These are phyloP conservation scores for Dalbergia cochinchinensis DNA, from an alignment of 306 rosid genomes.

Conservation along the genomic window DNA sequence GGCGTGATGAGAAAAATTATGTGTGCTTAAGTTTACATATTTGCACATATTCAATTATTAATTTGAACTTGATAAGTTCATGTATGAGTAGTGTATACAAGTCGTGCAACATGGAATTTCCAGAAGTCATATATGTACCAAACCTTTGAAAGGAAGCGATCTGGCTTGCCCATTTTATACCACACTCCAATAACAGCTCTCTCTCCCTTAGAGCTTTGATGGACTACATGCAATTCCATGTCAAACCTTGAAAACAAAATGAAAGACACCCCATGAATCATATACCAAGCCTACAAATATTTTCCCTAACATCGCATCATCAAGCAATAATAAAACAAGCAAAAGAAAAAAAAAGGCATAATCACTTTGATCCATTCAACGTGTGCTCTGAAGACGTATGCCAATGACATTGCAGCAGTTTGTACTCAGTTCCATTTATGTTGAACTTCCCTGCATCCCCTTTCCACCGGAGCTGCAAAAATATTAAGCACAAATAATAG, in stretches of 20 bases:
- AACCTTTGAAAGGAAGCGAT: constrained; percentile 74
- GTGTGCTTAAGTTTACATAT: not conserved
- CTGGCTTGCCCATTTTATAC: constrained; percentile 67
- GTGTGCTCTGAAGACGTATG: constrained; percentile 90
- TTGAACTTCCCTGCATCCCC: constrained; percentile 67
- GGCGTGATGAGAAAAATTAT: too few relatives aligned
- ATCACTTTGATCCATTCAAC: constrained; percentile 68
- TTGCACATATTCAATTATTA: not conserved
- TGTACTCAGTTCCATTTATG: constrained; percentile 70
- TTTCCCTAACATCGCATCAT: not conserved
- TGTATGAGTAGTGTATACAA: not conserved
- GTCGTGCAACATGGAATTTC: not conserved
- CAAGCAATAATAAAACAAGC: not conserved
- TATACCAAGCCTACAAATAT: not conserved
- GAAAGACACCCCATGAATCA: not conserved
- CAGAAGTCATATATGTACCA: not conserved
- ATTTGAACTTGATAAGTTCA: not conserved
- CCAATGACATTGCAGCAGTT: constrained; percentile 74
- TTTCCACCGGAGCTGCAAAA: constrained; percentile 67
- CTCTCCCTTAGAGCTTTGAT: constrained; percentile 52
- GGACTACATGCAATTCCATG: constrained; percentile 71
- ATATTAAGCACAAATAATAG: not conserved
- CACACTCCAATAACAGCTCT: constrained; percentile 69
- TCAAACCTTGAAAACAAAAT: constrained; percentile 57
- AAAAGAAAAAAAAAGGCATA: not conserved